phyloP scores from a whole-genome alignment of 331 rosid species.

The Rosa hybrid region DNA sequence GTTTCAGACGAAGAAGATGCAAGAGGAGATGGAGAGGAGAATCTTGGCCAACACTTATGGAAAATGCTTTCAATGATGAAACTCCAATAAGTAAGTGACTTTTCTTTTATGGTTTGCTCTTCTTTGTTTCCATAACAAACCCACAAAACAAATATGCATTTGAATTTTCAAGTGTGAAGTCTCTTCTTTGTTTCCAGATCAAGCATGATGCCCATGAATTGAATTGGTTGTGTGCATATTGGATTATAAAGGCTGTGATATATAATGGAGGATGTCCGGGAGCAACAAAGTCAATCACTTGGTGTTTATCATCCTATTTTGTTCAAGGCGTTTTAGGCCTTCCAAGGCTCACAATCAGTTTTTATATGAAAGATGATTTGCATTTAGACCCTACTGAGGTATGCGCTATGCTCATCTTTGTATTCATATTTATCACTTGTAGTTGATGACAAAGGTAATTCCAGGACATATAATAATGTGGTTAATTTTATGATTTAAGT shows the following conservation, averaged over 20 bases:
- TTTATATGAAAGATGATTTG: constrained; percentile 87
- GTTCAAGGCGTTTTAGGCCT: constrained; percentile 97
- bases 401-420: constrained; percentile 19
- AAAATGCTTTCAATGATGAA: not conserved
- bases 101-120: no score
- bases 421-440: constrained; percentile 8
- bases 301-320: constrained; percentile 42
- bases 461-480: not conserved
- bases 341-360: constrained; percentile 87
- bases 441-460: constrained; percentile 36
- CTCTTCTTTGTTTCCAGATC: no score
- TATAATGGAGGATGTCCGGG: no score
- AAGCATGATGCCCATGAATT: no score
- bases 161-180: no score
- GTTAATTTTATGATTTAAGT: not conserved
- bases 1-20: constrained; percentile 39
- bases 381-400: constrained; percentile 98
- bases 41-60: constrained; percentile 60
- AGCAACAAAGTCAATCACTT: no score
- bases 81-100: no score
- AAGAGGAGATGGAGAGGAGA: constrained; percentile 61
- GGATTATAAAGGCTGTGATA: no score
- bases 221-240: no score
- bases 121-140: no score
- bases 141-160: no score